A percentile compares a stretch with the other conserved stretches of the same genome.
Evolutionary conservation across 768 basidiomycete species (phyloP).

Genomic region (Pseudohyphozyma bogoriensis): DNA sequence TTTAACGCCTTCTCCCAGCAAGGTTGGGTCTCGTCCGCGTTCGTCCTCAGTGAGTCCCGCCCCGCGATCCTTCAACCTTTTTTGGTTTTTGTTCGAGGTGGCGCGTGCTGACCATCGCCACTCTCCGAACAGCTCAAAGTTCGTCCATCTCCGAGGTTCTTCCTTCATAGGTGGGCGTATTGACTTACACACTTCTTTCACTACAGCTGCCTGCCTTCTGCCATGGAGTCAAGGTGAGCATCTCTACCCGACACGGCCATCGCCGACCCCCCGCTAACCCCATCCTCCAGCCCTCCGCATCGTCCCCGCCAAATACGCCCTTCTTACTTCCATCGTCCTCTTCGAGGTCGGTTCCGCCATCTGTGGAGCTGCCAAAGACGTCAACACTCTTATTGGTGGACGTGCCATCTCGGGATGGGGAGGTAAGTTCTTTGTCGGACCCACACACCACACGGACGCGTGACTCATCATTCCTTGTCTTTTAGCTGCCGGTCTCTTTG

Average conservation of each 20-base stretch:
- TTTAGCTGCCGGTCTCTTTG: no score
- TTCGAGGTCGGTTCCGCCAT: constrained; percentile 46
- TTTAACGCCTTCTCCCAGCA: constrained; percentile 36
- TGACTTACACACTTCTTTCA: no score
- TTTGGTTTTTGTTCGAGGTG: neutral
- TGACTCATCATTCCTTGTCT: no score
- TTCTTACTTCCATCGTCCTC: constrained; percentile 28
- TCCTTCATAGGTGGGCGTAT: no score
- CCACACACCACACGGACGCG: no score
- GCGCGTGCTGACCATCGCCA: no score
- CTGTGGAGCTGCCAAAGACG: constrained; percentile 40
- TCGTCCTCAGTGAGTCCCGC: constrained; percentile 36
- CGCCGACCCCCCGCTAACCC: neutral
- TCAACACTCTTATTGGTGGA: constrained; percentile 41
- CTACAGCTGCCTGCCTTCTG: no score
- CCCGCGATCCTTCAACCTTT: constrained; percentile 8
- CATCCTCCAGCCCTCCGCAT: constrained; percentile 1
- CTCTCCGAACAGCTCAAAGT: no score
- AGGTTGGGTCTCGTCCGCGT: constrained; percentile 33
- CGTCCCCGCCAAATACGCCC: neutral
- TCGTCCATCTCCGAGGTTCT: no score
- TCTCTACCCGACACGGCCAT: neutral
- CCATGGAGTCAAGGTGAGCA: no score
- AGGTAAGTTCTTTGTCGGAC: no score
- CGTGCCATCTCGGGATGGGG: constrained; percentile 46